Base-by-base conservation (phyloP, 2,329 filamentous ascomycete species). In the Alternaria gansuensis region DNA sequence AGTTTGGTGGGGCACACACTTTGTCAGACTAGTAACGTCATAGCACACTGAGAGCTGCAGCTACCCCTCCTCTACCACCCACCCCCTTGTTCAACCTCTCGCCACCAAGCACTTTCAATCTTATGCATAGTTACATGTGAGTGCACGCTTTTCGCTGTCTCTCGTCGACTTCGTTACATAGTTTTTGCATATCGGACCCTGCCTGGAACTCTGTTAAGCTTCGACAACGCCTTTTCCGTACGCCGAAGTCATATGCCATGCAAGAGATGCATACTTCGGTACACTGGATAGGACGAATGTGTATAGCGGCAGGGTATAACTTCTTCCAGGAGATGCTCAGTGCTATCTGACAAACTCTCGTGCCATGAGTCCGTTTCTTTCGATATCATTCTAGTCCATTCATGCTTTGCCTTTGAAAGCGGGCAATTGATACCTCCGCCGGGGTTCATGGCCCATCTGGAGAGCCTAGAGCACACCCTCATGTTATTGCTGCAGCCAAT, bases 21-120 rank as follows among this genome's bases (percentile, higher is more conserved):
- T 59, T 51, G 62, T 49, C 51, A 49, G 31, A 59, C 55, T 51
- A 51, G 59, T 64, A 43, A 49, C 65, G 63, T 65, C 65, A 67
- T 66, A 40, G 62, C 57, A 24, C 43, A 46, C 43, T 31, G 56
- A 17, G 43, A 58, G 54, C 59, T 68, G 64, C 63, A 65, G 60
- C 61, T 68, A 66, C 67, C 70, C 70, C 69, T 71, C 71, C 65
- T 68, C 64, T 62, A 55, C 63, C 54, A 62, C 50, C 63, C 54
- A 62, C 50, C 58, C 52, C 44, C 52, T 48, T 63, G 57, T 60
- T 55, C 58, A n/a, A 52, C 50, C 46, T 40, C 44, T 65, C 49
- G 62, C 60, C 57, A 69, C 68, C 54, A 45, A 44, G 48, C 36
- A 14, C 45, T 33, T 51, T 29, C 55, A 58, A 48, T 28, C 41